phyloP scores from a whole-genome alignment of 495 filamentous ascomycete species.

The Penicillium roqueforti region DNA sequence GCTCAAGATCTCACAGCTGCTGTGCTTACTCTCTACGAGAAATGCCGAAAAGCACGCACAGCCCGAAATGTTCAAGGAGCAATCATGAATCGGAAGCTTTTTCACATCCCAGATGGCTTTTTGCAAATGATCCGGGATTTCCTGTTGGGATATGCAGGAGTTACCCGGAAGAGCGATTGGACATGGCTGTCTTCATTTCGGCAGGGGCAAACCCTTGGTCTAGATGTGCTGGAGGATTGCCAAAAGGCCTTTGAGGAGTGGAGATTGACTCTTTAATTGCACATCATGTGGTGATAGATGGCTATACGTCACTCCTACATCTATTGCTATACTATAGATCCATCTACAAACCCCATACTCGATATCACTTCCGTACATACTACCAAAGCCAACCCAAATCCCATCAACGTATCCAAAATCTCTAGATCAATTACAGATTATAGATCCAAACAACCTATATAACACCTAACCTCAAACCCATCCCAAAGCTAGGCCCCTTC shows the following conservation, averaged over 20 bases:
- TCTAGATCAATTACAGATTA: not conserved
- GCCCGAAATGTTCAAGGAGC: slow-evolving; percentile 46
- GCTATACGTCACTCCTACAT: too few relatives aligned
- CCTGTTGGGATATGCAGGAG: slow-evolving; percentile 9
- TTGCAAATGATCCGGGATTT: slow-evolving; percentile 41
- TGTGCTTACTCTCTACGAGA: slow-evolving; percentile 51
- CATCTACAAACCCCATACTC: not conserved
- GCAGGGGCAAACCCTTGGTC: slow-evolving; percentile 12
- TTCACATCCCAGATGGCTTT: slow-evolving; percentile 51
- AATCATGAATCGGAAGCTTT: slow-evolving; percentile 44
- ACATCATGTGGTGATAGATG: not conserved
- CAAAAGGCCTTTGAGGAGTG: slow-evolving; percentile 8
- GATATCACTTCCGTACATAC: not conserved
- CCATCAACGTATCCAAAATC: not conserved
- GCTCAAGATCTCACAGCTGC: slow-evolving; percentile 5
- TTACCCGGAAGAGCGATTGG: slow-evolving; percentile 22
- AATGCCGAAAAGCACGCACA: slow-evolving; percentile 51
- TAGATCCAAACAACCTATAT: not conserved
- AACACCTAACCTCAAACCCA: not conserved
- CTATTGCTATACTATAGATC: too few relatives aligned
- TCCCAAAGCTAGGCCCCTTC: slow-evolving; percentile 48
- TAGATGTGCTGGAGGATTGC: slow-evolving; percentile 16
- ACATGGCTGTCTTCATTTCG: slow-evolving; percentile 13
- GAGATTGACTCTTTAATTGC: not conserved
- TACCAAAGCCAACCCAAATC: not conserved